Base-by-base conservation (phyloP, 2,329 filamentous ascomycete species). In the Teratosphaeria destructans region DNA sequence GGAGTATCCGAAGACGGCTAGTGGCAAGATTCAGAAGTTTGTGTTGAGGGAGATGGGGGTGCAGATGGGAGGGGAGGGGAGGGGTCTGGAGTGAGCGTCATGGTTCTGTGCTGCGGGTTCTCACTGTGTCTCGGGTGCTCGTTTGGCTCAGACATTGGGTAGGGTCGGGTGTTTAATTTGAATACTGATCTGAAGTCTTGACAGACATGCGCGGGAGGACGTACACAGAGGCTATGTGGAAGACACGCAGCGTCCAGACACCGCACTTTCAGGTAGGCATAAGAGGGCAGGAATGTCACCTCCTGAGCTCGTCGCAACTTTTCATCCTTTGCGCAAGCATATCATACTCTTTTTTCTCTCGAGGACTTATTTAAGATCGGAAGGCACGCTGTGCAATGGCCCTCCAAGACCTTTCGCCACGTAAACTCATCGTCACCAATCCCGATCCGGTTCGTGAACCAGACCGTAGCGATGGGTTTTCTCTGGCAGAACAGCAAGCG, bases 1-100 rank as follows among this genome's bases (percentile, higher is more conserved):
- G 0, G 83, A 85, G n/a, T 95, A 89, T 71, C 93, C 93, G 23
- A 96, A 96, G 81, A 99, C 94, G 39, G 89, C 91, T 5, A 96
- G 90, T 72, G 93, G 93, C 27, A 99, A 99, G 82, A 92, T 97
- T 59, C 90, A 96, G 77, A 96, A 97, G 77, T 96, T 88, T 72
- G 93, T 87, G 77, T 73, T 97, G 68, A 82, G 84, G 69, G 87
- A 91, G 16, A 77, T 81, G 68, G 92, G 84, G 0, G 70, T 81
- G 47, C 66, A 76, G 64, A 64, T 82, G 58, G 62, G 84, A 54
- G 73, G 70, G 35, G 72, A 77, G 34, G 74, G 75, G 0, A 63
- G 72, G 54, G 71, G 72, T 16, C 10, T 60, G 52, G 56, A 23
- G 32, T 54, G 19, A n/a, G 43, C 6, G n/a, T 1, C 5, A 8